Percentiles rank a stretch among this genome's conserved stretches.
Evolutionary conservation across 2,329 filamentous ascomycete species (phyloP).

Genomic region (Setomelanomma holmii): DNA sequence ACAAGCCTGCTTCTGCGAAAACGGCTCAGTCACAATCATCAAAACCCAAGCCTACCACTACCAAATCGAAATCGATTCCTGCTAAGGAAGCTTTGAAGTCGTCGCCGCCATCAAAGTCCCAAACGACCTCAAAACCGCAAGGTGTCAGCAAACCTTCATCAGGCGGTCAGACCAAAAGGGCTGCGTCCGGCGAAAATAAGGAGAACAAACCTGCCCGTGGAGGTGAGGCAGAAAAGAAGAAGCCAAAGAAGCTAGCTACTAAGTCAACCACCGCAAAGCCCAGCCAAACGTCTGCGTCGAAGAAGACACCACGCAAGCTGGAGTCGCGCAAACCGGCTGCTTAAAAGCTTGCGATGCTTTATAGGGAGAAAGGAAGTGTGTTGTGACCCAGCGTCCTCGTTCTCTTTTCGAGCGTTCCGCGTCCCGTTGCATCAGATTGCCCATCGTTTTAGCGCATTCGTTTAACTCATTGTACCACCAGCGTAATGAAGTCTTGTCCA

Average conservation of each 20-base stretch:
- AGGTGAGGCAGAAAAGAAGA: constrained; percentile 17
- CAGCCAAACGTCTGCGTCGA: too few species aligned
- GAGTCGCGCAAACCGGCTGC: constrained; percentile 28
- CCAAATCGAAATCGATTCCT: constrained; percentile 3
- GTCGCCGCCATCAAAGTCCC: constrained; percentile 1
- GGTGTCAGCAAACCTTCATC: constrained; percentile 13
- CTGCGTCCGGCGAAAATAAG: constrained; percentile 13
- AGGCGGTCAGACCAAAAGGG: constrained; percentile 11
- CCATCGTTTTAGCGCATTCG: too few species aligned
- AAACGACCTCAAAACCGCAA: constrained; percentile 14
- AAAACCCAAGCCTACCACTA: constrained; percentile 1
- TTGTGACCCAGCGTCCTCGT: too few species aligned
- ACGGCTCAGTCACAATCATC: neutral
- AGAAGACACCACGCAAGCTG: constrained; percentile 34
- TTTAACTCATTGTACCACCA: too few species aligned
- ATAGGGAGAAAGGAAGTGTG: neutral
- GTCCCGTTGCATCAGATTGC: too few species aligned
- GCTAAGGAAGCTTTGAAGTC: constrained; percentile 6
- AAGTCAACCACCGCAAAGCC: constrained; percentile 14
- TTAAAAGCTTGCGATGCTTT: neutral
- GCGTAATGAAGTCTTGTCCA: too few species aligned
- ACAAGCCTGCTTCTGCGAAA: too few species aligned
- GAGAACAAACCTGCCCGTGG: constrained; percentile 19
- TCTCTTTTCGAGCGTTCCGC: too few species aligned
- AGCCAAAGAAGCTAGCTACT: constrained; percentile 34